Percentiles rank a stretch among this genome's conserved stretches.
Conservation (phyloP, 192 early-diverging fungal species). For the Coemansia sp. region DNA sequence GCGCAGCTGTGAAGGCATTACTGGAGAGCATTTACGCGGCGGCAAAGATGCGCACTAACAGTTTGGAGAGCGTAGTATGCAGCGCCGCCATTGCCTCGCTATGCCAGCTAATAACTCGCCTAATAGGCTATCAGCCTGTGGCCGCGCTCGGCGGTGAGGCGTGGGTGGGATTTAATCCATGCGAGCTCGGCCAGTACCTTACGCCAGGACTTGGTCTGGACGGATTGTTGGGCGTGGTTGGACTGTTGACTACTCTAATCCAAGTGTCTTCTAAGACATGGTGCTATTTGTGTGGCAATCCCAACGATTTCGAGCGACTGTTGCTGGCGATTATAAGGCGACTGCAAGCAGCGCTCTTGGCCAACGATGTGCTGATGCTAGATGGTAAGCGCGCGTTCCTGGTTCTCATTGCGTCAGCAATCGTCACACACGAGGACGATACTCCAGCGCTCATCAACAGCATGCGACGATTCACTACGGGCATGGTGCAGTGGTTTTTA, state of each 20-base stretch:
- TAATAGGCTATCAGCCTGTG: constrained; percentile 18
- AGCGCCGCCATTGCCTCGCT: constrained; percentile 21
- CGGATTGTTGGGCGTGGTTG: constrained; percentile 27
- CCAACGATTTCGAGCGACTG: constrained; percentile 22
- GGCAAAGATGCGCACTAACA: background rate
- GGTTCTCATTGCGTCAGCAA: constrained; percentile 35
- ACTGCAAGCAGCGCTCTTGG: constrained; percentile 25
- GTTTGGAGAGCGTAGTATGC: background rate
- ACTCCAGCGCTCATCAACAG: constrained; percentile 26
- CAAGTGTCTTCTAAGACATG: constrained; percentile 27
- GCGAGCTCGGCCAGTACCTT: constrained; percentile 5
- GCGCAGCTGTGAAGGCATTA: constrained; percentile 6
- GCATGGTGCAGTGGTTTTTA: constrained; percentile 40
- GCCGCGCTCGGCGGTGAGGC: constrained; percentile 11
- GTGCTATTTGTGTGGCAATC: constrained; percentile 11
- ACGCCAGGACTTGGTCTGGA: constrained; percentile 14
- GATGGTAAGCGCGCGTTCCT: constrained; percentile 34
- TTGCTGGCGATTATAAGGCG: constrained; percentile 20
- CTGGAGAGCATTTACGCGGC: background rate
- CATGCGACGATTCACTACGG: constrained; percentile 20
- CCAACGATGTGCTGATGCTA: constrained; percentile 22
- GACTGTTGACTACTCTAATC: constrained; percentile 26
- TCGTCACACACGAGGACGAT: constrained; percentile 35
- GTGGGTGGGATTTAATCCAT: constrained; percentile 26
- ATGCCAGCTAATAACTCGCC: constrained; percentile 20